Base-by-base conservation (phyloP, 441 rosid species). In the Erysimum cheiri region DNA sequence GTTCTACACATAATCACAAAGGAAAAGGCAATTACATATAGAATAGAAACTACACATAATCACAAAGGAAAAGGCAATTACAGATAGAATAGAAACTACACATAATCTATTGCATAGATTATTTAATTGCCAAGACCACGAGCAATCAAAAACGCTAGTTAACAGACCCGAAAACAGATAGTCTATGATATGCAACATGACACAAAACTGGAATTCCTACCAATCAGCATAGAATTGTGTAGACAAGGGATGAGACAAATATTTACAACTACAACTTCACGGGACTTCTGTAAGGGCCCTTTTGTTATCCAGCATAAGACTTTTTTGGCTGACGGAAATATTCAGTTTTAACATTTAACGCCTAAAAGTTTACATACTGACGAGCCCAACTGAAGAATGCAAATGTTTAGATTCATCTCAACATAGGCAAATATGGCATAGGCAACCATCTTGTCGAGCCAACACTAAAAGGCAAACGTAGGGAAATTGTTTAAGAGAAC, bases 11-110 rank as follows among this genome's bases (percentile, higher is more conserved):
- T n/a, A n/a, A n/a, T n/a, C n/a, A n/a, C n/a, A n/a, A n/a, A n/a
- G n/a, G n/a, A n/a, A n/a, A n/a, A n/a, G n/a, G n/a, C n/a, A n/a
- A n/a, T n/a, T n/a, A n/a, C n/a, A n/a, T n/a, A n/a, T n/a, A n/a
- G n/a, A n/a, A n/a, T n/a, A n/a, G n/a, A n/a, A n/a, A n/a, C 96
- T 89, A 77, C 65, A 59, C 31, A 72, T 62, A 70, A 69, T 24
- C 59, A 70, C 46, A 52, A 15, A 6, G 19, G 36, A 70, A 40
- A 35, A 71, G 10, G 29, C n/a, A 56, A 33, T 8, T 60, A 39
- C 24, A 9, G 12, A 9, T 47, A 37, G 14, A 17, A 19, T 46
- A 60, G 24, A 22, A 22, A 22, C 24, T 22, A 22, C 24, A 22
- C 24, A 22, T 22, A 22, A 22, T 22, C 24, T 22, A 22, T 22